Evolutionary conservation across 192 early-diverging fungal genomes (phyloP).

Genomic region (Haplosporangium gracile): DNA sequence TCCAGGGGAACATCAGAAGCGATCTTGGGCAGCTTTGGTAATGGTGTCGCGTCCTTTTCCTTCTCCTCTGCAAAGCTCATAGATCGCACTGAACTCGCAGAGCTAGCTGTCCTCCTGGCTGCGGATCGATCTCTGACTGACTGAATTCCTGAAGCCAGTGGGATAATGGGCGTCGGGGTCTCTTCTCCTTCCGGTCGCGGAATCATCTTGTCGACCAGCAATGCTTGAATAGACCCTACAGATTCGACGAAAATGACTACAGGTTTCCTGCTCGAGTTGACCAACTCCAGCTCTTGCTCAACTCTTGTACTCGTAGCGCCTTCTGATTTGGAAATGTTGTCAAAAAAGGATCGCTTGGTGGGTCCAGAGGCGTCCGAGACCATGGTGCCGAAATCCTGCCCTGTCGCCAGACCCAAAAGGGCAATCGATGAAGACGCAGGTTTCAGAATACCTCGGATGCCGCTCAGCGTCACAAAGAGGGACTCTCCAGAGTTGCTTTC

Average conservation of each 20-base stretch:
- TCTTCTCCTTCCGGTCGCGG: conserved; percentile 30
- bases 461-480: conserved; percentile 48
- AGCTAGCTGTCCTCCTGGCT: conserved; percentile 29
- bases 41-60: conserved; percentile 26
- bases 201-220: conserved; percentile 32
- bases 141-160: conserved; percentile 5
- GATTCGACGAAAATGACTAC: conserved; percentile 50
- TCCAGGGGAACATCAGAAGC: conserved; percentile 43
- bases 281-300: conserved; percentile 28
- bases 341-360: conserved; percentile 49
- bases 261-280: conserved; percentile 54
- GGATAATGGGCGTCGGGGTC: conserved; percentile 30
- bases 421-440: conserved; percentile 37
- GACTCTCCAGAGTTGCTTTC: conserved; percentile 48
- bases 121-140: conserved; percentile 26
- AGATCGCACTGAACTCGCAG: conserved; percentile 32
- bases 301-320: not conserved
- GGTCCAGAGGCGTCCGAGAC: conserved; percentile 50
- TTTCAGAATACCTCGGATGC: conserved; percentile 43
- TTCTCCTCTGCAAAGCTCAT: conserved; percentile 21
- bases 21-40: conserved; percentile 51
- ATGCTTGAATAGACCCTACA: conserved; percentile 43
- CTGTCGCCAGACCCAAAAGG: conserved; percentile 37
- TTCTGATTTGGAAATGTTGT: conserved; percentile 39
- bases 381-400: conserved; percentile 39